These are phyloP conservation scores for Eutrema japonicum DNA, from an alignment of 345 rosid genomes.

Conservation along the genomic window DNA sequence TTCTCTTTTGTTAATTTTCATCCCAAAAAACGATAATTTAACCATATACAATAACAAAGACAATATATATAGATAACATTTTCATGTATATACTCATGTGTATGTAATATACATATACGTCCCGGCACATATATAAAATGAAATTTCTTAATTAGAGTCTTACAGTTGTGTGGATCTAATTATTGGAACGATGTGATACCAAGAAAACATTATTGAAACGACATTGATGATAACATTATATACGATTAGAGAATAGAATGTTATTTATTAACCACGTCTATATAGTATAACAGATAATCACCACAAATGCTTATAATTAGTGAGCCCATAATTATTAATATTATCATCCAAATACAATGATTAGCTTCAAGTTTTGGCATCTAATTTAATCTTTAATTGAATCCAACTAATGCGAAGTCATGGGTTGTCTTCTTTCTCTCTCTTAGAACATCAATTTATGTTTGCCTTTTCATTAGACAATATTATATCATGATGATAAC, in stretches of 20 bases:
- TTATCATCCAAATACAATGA: slow-evolving; percentile 47
- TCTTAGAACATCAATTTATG: slow-evolving; percentile 23
- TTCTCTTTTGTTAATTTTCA: slow-evolving; percentile 23
- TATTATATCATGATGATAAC: slow-evolving; percentile 8
- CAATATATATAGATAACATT: background rate
- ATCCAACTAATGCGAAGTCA: slow-evolving; percentile 45
- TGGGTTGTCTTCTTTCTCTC: slow-evolving; percentile 38
- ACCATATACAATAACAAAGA: background rate
- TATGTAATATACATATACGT: background rate
- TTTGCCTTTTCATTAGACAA: slow-evolving; percentile 1
- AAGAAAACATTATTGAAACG: slow-evolving; percentile 37
- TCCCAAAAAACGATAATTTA: background rate
- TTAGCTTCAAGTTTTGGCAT: slow-evolving; percentile 38
- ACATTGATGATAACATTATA: slow-evolving; percentile 40
- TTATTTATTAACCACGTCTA: slow-evolving; percentile 29
- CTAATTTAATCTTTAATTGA: slow-evolving; percentile 44
- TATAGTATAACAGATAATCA: slow-evolving; percentile 34
- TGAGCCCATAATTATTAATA: slow-evolving; percentile 37
- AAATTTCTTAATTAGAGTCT: slow-evolving; percentile 19
- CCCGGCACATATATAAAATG: background rate
- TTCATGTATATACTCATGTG: background rate
- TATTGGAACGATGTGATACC: slow-evolving; percentile 39
- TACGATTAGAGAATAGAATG: slow-evolving; percentile 19
- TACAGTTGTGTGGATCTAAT: slow-evolving; percentile 40
- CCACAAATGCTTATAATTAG: slow-evolving; percentile 42